These are phyloP conservation scores for Saccharomyces hybrid DNA, from an alignment of 1,139 yeast species.

Conservation along the genomic window DNA sequence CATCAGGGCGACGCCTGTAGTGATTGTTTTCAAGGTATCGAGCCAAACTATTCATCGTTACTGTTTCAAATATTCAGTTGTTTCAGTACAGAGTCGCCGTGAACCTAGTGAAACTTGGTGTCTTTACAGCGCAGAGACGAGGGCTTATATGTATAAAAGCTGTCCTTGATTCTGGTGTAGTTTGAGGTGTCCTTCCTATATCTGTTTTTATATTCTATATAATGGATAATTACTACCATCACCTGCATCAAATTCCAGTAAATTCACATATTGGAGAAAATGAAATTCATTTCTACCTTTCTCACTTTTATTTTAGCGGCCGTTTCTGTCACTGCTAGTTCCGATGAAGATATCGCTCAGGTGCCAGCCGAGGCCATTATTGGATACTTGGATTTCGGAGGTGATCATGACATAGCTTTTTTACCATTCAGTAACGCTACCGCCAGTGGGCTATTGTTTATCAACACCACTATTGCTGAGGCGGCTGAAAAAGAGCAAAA, in stretches of 20 bases:
- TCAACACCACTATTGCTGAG: conserved; percentile 11
- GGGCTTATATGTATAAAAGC: neutral
- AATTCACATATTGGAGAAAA: conserved; percentile 2
- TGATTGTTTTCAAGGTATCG: neutral
- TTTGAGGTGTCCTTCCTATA: neutral
- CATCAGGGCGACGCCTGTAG: neutral
- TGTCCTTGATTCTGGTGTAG: neutral
- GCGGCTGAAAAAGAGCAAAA: conserved; percentile 20
- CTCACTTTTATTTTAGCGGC: conserved; percentile 11
- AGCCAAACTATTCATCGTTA: neutral
- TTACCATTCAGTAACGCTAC: neutral
- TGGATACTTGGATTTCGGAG: neutral
- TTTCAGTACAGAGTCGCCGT: neutral
- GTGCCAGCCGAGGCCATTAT: conserved; percentile 10
- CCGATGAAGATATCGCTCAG: neutral
- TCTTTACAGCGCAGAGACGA: neutral
- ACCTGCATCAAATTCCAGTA: neutral
- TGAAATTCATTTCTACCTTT: conserved; percentile 16
- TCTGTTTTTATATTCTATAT: neutral
- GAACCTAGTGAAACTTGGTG: neutral
- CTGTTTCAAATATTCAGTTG: neutral
- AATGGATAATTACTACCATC: conserved; percentile 1
- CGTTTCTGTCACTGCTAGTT: conserved; percentile 14
- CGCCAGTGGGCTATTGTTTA: conserved; percentile 5
- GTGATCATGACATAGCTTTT: neutral